Percentiles rank a stretch among this genome's conserved stretches.
These are phyloP conservation scores for Selaginella moellendorffii DNA, from an alignment of 75 land plant species.

Conservation along the genomic window DNA sequence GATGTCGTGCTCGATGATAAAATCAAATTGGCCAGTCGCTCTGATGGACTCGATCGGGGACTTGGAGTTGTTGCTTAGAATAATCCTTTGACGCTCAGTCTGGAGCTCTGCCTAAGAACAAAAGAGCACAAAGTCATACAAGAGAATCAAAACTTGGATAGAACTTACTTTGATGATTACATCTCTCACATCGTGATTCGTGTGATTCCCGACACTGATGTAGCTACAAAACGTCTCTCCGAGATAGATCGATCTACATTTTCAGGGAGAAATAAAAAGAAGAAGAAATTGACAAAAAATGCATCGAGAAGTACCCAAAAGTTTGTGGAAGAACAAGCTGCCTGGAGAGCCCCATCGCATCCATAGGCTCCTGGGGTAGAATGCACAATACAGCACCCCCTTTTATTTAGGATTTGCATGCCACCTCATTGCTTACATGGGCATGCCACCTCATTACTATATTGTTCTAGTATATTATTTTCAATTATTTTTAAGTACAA, in stretches of 20 bases:
- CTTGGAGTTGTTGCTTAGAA: slow-evolving; percentile 72
- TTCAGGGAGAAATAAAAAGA: too few species aligned
- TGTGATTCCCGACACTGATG: slow-evolving; percentile 88
- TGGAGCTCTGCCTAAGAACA: slow-evolving; percentile 82
- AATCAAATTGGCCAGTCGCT: slow-evolving; percentile 91
- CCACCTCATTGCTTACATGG: slow-evolving; percentile 22
- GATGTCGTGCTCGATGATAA: slow-evolving; percentile 95
- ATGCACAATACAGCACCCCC: too few species aligned
- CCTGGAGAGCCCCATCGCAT: slow-evolving; percentile 70
- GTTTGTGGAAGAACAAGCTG: slow-evolving; percentile 85
- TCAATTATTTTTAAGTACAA: too few species aligned
- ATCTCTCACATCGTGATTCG: slow-evolving; percentile 66
- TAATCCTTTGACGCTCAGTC: slow-evolving; percentile 76
- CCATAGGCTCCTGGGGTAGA: slow-evolving; percentile 41
- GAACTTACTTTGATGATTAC: slow-evolving; percentile 68
- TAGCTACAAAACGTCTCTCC: slow-evolving; percentile 96
- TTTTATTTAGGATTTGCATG: too few species aligned
- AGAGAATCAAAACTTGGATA: neutral
- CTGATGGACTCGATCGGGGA: slow-evolving; percentile 76
- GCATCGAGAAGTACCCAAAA: slow-evolving; percentile 46
- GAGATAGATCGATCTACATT: slow-evolving; percentile 67
- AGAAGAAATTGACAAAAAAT: too few species aligned
- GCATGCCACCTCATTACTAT: slow-evolving; percentile 15
- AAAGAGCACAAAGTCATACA: neutral
- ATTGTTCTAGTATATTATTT: too few species aligned